These are phyloP conservation scores for Zygosaccharomyces pseudorouxii DNA, from an alignment of 805 yeast species.

Conservation along the genomic window DNA sequence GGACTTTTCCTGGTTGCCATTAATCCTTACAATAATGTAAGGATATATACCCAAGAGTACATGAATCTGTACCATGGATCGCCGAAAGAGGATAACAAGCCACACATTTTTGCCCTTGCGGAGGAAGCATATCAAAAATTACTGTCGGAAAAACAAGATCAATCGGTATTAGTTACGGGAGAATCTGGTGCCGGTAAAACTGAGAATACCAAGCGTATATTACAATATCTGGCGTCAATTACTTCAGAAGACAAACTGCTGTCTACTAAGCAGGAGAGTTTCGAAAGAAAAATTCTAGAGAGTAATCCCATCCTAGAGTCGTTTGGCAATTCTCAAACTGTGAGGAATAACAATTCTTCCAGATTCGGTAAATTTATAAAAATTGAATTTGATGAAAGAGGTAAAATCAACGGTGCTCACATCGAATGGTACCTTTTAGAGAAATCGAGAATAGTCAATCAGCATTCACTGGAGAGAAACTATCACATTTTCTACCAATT, in stretches of 20 bases:
- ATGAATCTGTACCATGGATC: slow-evolving; percentile 52
- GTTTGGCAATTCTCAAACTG: slow-evolving; percentile 96
- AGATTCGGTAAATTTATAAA: slow-evolving; percentile 95
- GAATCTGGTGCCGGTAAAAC: slow-evolving; percentile 99
- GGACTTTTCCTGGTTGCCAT: slow-evolving; percentile 94
- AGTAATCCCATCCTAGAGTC: slow-evolving; percentile 95
- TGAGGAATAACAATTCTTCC: slow-evolving; percentile 88
- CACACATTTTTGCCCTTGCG: slow-evolving; percentile 89
- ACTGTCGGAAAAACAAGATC: slow-evolving; percentile 65
- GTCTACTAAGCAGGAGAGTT: slow-evolving; percentile 37
- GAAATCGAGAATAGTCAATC: slow-evolving; percentile 85
- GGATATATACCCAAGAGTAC: slow-evolving; percentile 60
- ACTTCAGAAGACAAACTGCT: slow-evolving; percentile 39
- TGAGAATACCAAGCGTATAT: slow-evolving; percentile 91
- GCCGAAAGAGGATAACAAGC: slow-evolving; percentile 49
- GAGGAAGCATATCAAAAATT: slow-evolving; percentile 81
- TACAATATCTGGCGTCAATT: slow-evolving; percentile 83
- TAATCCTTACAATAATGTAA: slow-evolving; percentile 77
- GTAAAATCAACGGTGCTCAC: slow-evolving; percentile 78
- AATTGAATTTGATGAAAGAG: slow-evolving; percentile 62
- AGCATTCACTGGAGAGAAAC: slow-evolving; percentile 73
- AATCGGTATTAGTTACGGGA: slow-evolving; percentile 94
- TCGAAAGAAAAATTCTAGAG: slow-evolving; percentile 81
- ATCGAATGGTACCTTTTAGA: slow-evolving; percentile 93
- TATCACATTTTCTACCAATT: slow-evolving; percentile 92